Base-by-base conservation (phyloP, 306 rosid species). In the Vigna trinervia region DNA sequence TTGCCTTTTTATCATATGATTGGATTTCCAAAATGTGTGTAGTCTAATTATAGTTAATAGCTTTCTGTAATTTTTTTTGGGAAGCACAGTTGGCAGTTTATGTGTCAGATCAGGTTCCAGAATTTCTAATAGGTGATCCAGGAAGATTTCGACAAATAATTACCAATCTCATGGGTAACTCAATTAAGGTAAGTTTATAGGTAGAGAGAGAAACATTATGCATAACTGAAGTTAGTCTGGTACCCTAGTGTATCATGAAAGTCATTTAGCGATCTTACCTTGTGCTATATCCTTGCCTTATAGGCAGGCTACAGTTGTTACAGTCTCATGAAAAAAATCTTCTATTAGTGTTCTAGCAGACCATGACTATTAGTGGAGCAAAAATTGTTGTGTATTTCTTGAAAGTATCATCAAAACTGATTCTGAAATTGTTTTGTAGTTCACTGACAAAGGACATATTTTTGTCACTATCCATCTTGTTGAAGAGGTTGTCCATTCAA, bases 381-480 rank as follows among this genome's bases (percentile, higher is more conserved):
- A 62, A 70, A 76, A 19, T 20, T 73, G 39, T 17, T 66, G 71
- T 47, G 0, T 45, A 13, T 64, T 52, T 61, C 30, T 74, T 30
- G 51, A 41, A 74, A 43, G 46, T 72, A 39, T 58, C 51, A 65
- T 17, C 7, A 11, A 72, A 73, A 73, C 78, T 85, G 82, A 85
- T 83, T 30, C 48, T 63, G 72, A 39, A 47, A 56, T 79, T 74
- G 56, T 85, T 53, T 85, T 74, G 78, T 94, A 95, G 99, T 95
- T 95, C 82, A 95, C 99, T 1, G 99, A 95, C 74, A 92, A 86
- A 78, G 99, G 99, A 47, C 99, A 95, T 88, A 92, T 95, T 72
- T 90, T 89, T 69, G 96, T 95, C 82, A 95, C 92, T 6, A 88
- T 95, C 80, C 90, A 91, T 87, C 92, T 92, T 50, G 92, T 92